Evolutionary conservation across 2,329 filamentous ascomycete species (phyloP), one percentile per base, ranked within the genome.

Genomic region (Fonsecaea nubica): DNA sequence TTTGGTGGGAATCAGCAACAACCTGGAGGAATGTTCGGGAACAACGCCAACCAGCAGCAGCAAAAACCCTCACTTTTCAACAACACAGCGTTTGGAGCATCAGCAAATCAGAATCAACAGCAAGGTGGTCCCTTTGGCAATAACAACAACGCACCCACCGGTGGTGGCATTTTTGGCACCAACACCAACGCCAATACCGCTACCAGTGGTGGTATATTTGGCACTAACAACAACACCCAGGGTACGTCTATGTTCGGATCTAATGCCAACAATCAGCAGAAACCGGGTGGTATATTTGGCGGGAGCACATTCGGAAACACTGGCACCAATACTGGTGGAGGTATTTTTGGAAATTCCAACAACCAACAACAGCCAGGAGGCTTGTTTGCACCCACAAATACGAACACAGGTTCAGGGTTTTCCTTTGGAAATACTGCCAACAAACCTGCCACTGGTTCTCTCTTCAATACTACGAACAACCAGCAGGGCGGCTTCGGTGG

Each of bases 381-480:
- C 45, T 56, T 74, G 53, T 76, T 76, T 33, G 72, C 73, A 35
- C 72, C 50, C 38, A 59, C 59, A n/a, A 69, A 45, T 58, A 72
- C 65, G 53, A 70, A 62, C 48, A 67, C 63, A 1, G 74, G 66
- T 12, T 62, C 69, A 21, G 70, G 73, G 52, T 78, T 87, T 48
- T 73, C 90, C 3, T 91, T 92, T 38, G 72, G 73, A 21, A 68
- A 70, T 30, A 69, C 69, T 55, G 80, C 83, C 52, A 83, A 86
- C 45, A 68, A 71, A 45, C 62, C 72, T 18, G 70, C 83, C 57
- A 83, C 85, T 25, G 80, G 79, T 65, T 90, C 89, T 0, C 74
- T 92, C 2, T 86, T 92, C 58, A 86, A 87, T 21, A 65, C 57
- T 35, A 79, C 62, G 76, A 79, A 66, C 76, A 76, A 67, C 74